phyloP scores from a whole-genome alignment of 2,329 filamentous ascomycete species.

The Didymosphaeria variabile region DNA sequence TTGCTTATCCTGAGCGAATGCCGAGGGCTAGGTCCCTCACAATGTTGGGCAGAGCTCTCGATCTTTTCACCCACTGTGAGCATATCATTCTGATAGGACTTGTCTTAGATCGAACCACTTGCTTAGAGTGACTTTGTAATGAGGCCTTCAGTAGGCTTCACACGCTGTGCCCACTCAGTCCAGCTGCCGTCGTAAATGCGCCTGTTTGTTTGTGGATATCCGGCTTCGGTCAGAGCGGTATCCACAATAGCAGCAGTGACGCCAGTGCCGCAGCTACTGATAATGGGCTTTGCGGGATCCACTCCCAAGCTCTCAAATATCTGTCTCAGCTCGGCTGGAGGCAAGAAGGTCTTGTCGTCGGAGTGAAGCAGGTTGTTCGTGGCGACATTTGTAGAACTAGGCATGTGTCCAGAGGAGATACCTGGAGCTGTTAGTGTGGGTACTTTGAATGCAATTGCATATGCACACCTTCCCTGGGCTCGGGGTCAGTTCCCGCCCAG shows the following conservation, averaged over 20 bases:
- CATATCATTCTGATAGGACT: constrained; percentile 1
- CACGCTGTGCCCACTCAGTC: constrained; percentile 84
- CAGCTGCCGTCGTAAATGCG: constrained; percentile 95
- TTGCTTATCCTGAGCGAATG: no score
- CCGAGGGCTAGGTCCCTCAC: no score
- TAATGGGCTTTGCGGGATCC: constrained; percentile 80
- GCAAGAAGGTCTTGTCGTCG: constrained; percentile 80
- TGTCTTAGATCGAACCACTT: neutral
- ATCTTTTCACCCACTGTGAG: neutral
- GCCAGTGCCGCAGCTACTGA: constrained; percentile 90
- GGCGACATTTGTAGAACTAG: constrained; percentile 83
- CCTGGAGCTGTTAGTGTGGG: constrained; percentile 33
- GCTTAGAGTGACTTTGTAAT: constrained; percentile 61
- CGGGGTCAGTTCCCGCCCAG: constrained; percentile 83
- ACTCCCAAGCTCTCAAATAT: constrained; percentile 84
- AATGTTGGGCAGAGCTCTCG: neutral
- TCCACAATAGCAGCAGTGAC: constrained; percentile 94
- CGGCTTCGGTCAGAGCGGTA: constrained; percentile 81
- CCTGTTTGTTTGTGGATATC: constrained; percentile 73
- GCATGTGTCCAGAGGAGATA: constrained; percentile 89
- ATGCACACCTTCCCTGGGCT: constrained; percentile 77
- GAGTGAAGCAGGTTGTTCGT: constrained; percentile 83
- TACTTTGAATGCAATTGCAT: neutral
- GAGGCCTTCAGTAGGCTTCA: constrained; percentile 68
- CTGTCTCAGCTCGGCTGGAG: constrained; percentile 74